These are phyloP conservation scores for Phialophora verrucosa DNA, from an alignment of 2,329 filamentous ascomycete genomes.

Conservation along the genomic window DNA sequence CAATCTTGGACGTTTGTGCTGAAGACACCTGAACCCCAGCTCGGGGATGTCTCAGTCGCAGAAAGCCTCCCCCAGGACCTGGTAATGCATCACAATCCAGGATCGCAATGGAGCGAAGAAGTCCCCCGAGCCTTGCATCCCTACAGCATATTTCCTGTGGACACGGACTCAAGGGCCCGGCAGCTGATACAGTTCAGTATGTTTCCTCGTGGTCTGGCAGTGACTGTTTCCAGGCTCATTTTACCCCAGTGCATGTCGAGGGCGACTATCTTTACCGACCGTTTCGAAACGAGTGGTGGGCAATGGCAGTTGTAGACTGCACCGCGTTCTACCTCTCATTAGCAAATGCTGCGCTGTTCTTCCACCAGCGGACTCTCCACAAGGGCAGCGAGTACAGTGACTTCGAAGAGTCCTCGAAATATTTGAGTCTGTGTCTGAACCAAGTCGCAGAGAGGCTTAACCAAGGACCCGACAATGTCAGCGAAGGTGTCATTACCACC, in stretches of 20 bases:
- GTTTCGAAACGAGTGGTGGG: constrained; percentile 42
- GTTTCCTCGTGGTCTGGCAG: not conserved
- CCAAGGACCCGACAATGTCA: constrained; percentile 29
- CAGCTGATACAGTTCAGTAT: constrained; percentile 29
- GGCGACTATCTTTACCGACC: constrained; percentile 40
- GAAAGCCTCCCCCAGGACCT: not conserved
- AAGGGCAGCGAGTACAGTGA: constrained; percentile 36
- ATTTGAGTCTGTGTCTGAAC: constrained; percentile 37
- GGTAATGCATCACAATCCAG: not conserved
- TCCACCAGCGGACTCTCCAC: constrained; percentile 35
- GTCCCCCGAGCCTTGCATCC: constrained; percentile 17
- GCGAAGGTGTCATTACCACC: constrained; percentile 36
- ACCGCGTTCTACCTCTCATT: constrained; percentile 40
- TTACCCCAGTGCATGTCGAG: constrained; percentile 19
- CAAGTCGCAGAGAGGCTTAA: constrained; percentile 37
- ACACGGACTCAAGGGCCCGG: constrained; percentile 19
- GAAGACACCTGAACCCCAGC: not conserved
- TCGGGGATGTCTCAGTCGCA: not conserved
- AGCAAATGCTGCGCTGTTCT: constrained; percentile 42
- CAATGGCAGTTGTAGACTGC: constrained; percentile 38
- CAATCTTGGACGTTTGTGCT: constrained; percentile 1
- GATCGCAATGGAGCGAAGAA: not conserved
- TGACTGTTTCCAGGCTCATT: not conserved
- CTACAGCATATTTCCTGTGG: constrained; percentile 19
- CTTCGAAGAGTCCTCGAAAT: constrained; percentile 37